These are phyloP conservation scores for Trifolium dubium DNA, from an alignment of 306 rosid genomes.

Conservation along the genomic window DNA sequence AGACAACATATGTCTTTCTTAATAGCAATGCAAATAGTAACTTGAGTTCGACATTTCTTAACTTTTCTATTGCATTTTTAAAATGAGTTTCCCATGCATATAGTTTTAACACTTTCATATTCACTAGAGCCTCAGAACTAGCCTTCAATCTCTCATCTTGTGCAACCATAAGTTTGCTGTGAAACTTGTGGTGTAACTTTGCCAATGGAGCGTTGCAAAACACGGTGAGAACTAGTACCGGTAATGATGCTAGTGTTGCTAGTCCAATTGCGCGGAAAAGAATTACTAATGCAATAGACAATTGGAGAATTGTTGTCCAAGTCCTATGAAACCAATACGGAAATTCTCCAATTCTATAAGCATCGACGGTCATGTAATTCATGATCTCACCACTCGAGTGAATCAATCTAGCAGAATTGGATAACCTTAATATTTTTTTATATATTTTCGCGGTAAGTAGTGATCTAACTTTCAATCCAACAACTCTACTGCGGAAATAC, in stretches of 20 bases:
- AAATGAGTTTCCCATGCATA: neutral
- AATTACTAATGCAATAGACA: neutral
- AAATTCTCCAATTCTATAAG: neutral
- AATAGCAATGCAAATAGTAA: neutral
- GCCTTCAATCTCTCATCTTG: neutral
- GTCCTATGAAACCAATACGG: neutral
- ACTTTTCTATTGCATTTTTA: neutral
- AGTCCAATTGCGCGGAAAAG: neutral
- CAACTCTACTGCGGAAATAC: neutral
- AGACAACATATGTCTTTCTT: neutral
- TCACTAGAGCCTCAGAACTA: neutral
- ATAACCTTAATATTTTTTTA: neutral
- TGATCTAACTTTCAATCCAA: neutral
- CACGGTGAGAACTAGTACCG: neutral
- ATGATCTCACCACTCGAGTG: neutral
- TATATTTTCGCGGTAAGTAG: neutral
- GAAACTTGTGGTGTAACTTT: neutral
- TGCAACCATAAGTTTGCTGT: neutral
- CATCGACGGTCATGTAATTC: neutral
- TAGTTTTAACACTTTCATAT: neutral
- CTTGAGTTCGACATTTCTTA: neutral
- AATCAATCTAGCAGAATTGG: neutral
- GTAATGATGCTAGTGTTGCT: neutral
- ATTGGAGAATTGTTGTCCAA: neutral
- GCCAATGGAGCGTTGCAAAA: neutral